Evolutionary conservation across 176 grass and related monocot genomes (phyloP).

Genomic region (Phoenix roebelenii): DNA sequence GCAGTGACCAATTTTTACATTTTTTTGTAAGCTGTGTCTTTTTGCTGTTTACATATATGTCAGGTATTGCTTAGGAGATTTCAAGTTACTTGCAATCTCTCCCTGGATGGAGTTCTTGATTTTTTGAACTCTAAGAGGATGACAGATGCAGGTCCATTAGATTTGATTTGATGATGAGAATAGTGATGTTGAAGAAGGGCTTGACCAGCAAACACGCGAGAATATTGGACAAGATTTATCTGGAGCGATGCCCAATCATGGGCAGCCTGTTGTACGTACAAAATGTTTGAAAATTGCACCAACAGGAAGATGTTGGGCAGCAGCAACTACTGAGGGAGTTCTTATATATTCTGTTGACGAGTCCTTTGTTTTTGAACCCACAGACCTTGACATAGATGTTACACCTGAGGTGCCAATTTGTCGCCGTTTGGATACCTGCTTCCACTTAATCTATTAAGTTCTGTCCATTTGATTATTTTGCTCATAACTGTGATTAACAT

Average conservation of each 20-base stretch:
- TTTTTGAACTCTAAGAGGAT: slow-evolving; percentile 97
- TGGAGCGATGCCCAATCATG: slow-evolving; percentile 62
- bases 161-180: slow-evolving; percentile 93
- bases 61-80: slow-evolving; percentile 86
- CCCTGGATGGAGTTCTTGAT: slow-evolving; percentile 92
- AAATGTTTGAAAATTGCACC: slow-evolving; percentile 91
- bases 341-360: slow-evolving; percentile 83
- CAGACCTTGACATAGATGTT: slow-evolving; percentile 94
- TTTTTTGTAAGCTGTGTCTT: no score
- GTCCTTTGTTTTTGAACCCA: slow-evolving; percentile 85
- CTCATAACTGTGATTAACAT: slow-evolving; percentile 1
- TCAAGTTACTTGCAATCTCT: slow-evolving; percentile 93
- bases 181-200: slow-evolving; percentile 73
- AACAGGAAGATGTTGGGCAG: slow-evolving; percentile 87
- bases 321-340: slow-evolving; percentile 93
- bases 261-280: slow-evolving; percentile 59
- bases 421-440: not conserved
- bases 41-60: not conserved
- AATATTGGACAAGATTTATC: slow-evolving; percentile 38
- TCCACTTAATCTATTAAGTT: no score
- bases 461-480: not conserved
- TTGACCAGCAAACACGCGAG: slow-evolving; percentile 53
- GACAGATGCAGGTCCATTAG: slow-evolving; percentile 80
- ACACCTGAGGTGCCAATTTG: slow-evolving; percentile 63
- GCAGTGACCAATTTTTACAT: no score